A percentile compares a stretch with the other conserved stretches of the same genome.
These are phyloP conservation scores for Arthrobotrys entomopaga DNA, from an alignment of 2,329 filamentous ascomycete genomes.

Conservation along the genomic window DNA sequence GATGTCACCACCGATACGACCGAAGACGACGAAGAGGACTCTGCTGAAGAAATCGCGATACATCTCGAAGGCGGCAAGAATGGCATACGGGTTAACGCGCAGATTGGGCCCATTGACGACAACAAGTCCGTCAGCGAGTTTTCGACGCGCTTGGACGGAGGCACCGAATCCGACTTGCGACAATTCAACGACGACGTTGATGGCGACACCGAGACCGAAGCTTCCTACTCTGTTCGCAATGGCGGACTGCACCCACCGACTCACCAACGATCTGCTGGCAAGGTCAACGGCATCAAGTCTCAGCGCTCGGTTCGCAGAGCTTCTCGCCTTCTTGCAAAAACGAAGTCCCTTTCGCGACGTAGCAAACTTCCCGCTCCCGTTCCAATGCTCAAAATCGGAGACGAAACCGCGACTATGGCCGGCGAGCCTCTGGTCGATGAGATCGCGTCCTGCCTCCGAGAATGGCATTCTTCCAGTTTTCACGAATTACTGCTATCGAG, in stretches of 20 bases:
- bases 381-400: slow-evolving; percentile 96
- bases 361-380: slow-evolving; percentile 88
- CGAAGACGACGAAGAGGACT: slow-evolving; percentile 59
- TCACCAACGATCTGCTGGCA: slow-evolving; percentile 49
- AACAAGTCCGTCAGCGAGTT: slow-evolving; percentile 52
- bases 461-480: slow-evolving; percentile 98
- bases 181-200: slow-evolving; percentile 55
- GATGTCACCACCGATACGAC: slow-evolving; percentile 58
- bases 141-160: slow-evolving; percentile 37
- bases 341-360: slow-evolving; percentile 64
- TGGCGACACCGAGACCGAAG: slow-evolving; percentile 52
- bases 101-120: slow-evolving; percentile 45
- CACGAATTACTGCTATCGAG: slow-evolving; percentile 87
- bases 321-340: slow-evolving; percentile 55
- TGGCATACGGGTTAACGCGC: slow-evolving; percentile 49
- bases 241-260: slow-evolving; percentile 47
- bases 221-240: slow-evolving; percentile 51
- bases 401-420: slow-evolving; percentile 89
- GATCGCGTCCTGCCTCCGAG: slow-evolving; percentile 92
- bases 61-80: slow-evolving; percentile 52
- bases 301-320: slow-evolving; percentile 21
- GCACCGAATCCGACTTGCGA: slow-evolving; percentile 41
- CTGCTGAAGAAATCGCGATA: slow-evolving; percentile 56
- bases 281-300: slow-evolving; percentile 46
- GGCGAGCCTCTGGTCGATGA: slow-evolving; percentile 95